A percentile compares a stretch with the other conserved stretches of the same genome.
These are phyloP conservation scores for Rhizopogon vesiculosus DNA, from an alignment of 768 basidiomycete genomes.

Conservation along the genomic window DNA sequence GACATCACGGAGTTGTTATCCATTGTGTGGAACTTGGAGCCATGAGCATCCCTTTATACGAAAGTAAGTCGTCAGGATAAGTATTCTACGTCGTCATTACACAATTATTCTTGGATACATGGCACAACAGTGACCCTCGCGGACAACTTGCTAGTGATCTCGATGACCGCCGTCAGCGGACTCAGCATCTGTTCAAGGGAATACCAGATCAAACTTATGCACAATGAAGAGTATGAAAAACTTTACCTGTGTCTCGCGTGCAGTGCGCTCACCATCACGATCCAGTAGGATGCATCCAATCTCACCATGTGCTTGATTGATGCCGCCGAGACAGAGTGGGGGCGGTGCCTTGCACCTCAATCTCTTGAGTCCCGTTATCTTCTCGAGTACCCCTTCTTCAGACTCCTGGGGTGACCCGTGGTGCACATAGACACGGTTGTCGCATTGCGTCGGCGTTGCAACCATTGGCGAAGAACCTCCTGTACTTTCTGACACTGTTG, in stretches of 20 bases:
- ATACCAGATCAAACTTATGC: not conserved
- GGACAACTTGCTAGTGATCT: constrained; percentile 12
- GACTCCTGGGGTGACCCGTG: not conserved
- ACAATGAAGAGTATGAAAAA: not conserved
- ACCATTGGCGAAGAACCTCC: constrained; percentile 6
- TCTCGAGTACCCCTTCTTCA: not conserved
- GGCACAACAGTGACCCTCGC: not conserved
- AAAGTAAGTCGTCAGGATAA: too few relatives aligned
- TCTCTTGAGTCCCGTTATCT: constrained; percentile 4
- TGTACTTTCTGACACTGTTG: constrained; percentile 1
- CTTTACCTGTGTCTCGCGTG: not conserved
- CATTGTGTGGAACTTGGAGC: too few relatives aligned
- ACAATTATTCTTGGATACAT: too few relatives aligned
- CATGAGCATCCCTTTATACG: too few relatives aligned
- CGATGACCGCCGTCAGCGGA: not conserved
- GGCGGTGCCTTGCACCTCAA: constrained; percentile 4
- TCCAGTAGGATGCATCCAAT: not conserved
- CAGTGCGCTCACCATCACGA: not conserved
- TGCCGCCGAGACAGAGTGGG: not conserved
- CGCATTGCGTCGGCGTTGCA: not conserved
- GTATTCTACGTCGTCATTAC: too few relatives aligned
- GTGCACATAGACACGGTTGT: not conserved
- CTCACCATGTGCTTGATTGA: not conserved
- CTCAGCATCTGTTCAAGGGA: not conserved
- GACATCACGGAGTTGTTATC: too few relatives aligned